Conservation (phyloP, 2,329 filamentous ascomycete genomes). For the Ophiostoma triangulosporum region DNA sequence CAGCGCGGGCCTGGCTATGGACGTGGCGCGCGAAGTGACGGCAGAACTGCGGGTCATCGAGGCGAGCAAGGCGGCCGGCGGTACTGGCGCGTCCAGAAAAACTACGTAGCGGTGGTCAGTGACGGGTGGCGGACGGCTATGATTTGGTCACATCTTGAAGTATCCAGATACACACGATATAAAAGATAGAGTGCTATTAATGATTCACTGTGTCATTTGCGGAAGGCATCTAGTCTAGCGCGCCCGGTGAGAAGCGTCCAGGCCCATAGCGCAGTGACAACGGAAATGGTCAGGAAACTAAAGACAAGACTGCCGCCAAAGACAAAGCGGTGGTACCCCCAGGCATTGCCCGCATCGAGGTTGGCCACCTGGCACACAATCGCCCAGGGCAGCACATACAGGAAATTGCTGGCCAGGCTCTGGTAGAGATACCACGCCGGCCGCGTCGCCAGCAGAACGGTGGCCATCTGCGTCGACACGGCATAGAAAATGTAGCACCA, state of each 20-base stretch:
- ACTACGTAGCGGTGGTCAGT: neutral
- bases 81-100: neutral
- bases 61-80: neutral
- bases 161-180: too few species aligned
- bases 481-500: constrained; percentile 62
- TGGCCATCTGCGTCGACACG: constrained; percentile 49
- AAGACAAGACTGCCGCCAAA: constrained; percentile 59
- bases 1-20: constrained; percentile 31
- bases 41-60: neutral
- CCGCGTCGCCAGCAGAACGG: constrained; percentile 48
- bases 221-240: neutral
- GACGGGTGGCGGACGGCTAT: neutral
- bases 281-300: constrained; percentile 43
- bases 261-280: constrained; percentile 38
- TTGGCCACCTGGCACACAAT: constrained; percentile 41
- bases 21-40: constrained; percentile 19
- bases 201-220: too few species aligned
- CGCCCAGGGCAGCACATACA: constrained; percentile 60
- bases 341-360: constrained; percentile 41
- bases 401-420: constrained; percentile 49
- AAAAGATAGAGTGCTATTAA: neutral
- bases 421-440: constrained; percentile 57
- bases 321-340: constrained; percentile 52
- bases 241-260: constrained; percentile 32
- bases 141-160: neutral